A percentile compares a stretch with the other conserved stretches of the same genome.
phyloP scores from a whole-genome alignment of 345 rosid genomes.

The Cardamine resedifolia region DNA sequence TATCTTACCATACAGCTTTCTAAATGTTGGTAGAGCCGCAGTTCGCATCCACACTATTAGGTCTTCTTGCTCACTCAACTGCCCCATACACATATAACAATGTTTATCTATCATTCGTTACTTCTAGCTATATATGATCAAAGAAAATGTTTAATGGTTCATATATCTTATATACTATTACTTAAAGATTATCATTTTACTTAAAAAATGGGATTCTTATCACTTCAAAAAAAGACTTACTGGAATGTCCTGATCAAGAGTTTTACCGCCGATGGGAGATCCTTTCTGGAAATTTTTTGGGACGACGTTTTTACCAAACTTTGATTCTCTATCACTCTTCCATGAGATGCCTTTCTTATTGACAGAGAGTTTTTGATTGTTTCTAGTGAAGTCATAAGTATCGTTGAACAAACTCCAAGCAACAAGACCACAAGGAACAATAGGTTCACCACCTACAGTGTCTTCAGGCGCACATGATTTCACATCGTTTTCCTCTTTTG shows the following conservation, averaged over 20 bases:
- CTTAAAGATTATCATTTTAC: neutral
- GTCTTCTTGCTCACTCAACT: conserved; percentile 90
- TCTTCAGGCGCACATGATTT: conserved; percentile 58
- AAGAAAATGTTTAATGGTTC: neutral
- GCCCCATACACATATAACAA: conserved; percentile 17
- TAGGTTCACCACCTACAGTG: conserved; percentile 29
- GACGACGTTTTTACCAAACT: conserved; percentile 72
- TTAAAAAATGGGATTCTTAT: neutral
- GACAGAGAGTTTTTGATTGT: conserved; percentile 42
- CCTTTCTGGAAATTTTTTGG: conserved; percentile 73
- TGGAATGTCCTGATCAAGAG: conserved; percentile 42
- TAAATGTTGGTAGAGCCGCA: conserved; percentile 89
- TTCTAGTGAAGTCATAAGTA: conserved; percentile 60
- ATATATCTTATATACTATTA: neutral
- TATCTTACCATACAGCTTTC: conserved; percentile 87
- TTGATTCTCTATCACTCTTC: conserved; percentile 85
- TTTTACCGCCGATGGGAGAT: conserved; percentile 53
- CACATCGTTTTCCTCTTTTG: conserved; percentile 31
- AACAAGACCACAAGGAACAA: conserved; percentile 91
- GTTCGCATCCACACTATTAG: conserved; percentile 99
- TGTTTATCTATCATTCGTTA: neutral
- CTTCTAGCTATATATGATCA: neutral
- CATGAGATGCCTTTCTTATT: conserved; percentile 74
- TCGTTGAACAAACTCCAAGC: conserved; percentile 98
- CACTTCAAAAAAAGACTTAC: conserved; percentile 44